Evolutionary conservation across 2,329 filamentous ascomycete genomes (phyloP).

Genomic region (Tolypocladium amazonense): DNA sequence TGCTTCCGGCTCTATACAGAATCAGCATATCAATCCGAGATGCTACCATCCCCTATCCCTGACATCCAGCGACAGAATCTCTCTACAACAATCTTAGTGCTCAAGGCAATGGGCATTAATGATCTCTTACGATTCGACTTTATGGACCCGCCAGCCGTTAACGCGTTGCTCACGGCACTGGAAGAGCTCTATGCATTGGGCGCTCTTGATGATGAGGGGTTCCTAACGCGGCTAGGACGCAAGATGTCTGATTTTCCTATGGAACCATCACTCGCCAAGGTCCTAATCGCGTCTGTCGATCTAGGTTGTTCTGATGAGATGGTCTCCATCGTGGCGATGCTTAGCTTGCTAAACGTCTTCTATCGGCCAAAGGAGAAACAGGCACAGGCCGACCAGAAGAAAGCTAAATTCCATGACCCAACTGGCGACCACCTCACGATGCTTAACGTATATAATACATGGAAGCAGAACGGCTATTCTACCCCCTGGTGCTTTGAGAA

Average conservation of each 20-base stretch:
- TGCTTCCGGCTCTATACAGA: constrained; percentile 95
- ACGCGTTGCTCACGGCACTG: constrained; percentile 92
- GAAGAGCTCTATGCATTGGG: constrained; percentile 91
- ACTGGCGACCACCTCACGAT: constrained; percentile 90
- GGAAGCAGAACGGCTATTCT: constrained; percentile 75
- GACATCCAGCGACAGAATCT: constrained; percentile 95
- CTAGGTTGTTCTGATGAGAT: constrained; percentile 88
- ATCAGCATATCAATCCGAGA: constrained; percentile 88
- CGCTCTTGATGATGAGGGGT: constrained; percentile 87
- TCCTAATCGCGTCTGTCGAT: constrained; percentile 78
- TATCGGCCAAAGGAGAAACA: constrained; percentile 98
- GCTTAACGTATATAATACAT: constrained; percentile 94
- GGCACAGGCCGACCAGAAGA: constrained; percentile 91
- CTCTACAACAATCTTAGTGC: constrained; percentile 86
- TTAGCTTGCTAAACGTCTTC: constrained; percentile 78
- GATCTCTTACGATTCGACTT: constrained; percentile 96
- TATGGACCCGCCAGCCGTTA: constrained; percentile 95
- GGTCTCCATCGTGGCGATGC: constrained; percentile 88
- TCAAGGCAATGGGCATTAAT: constrained; percentile 99
- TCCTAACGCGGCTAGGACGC: constrained; percentile 80
- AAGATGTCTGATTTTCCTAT: constrained; percentile 99
- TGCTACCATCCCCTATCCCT: constrained; percentile 91
- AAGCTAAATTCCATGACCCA: constrained; percentile 92
- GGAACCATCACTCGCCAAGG: constrained; percentile 86
- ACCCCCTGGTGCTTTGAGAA: constrained; percentile 96